Conservation (phyloP, 306 rosid species). For the Castanea sativa region DNA sequence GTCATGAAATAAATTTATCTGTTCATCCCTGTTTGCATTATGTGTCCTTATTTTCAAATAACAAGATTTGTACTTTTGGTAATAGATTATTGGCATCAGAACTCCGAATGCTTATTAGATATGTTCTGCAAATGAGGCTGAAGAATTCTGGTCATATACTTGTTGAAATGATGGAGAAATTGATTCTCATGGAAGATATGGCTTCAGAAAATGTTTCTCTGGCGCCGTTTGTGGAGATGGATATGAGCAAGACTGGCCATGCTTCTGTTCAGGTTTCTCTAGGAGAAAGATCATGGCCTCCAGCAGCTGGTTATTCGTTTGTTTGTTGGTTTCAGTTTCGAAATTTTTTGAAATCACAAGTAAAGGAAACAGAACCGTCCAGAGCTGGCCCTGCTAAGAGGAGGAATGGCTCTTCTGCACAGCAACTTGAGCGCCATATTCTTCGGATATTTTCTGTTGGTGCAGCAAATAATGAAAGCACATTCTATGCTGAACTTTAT, state of each 20-base stretch:
- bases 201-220: conserved; percentile 74
- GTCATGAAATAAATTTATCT: conserved; percentile 20
- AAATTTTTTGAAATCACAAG: conserved; percentile 67
- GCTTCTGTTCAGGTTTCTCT: conserved; percentile 97
- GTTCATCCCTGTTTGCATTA: conserved; percentile 13
- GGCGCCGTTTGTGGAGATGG: conserved; percentile 95
- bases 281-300: conserved; percentile 99
- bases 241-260: conserved; percentile 91
- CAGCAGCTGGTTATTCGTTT: conserved; percentile 99
- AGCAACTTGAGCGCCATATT: conserved; percentile 49
- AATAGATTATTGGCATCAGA: conserved; percentile 85
- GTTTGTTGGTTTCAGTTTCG: conserved; percentile 96
- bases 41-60: conserved; percentile 16
- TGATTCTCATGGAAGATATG: conserved; percentile 77
- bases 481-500: conserved; percentile 86
- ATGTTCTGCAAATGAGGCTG: conserved; percentile 77
- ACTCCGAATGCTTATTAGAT: conserved; percentile 71
- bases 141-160: conserved; percentile 75
- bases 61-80: conserved; percentile 29
- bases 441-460: conserved; percentile 92
- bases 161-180: conserved; percentile 89
- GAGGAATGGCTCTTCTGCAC: conserved; percentile 47
- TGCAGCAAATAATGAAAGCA: conserved; percentile 64
- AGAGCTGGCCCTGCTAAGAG: conserved; percentile 61
- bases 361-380: conserved; percentile 69